Conservation (phyloP, 1,139 yeast genomes). For the Pichia sp. region DNA sequence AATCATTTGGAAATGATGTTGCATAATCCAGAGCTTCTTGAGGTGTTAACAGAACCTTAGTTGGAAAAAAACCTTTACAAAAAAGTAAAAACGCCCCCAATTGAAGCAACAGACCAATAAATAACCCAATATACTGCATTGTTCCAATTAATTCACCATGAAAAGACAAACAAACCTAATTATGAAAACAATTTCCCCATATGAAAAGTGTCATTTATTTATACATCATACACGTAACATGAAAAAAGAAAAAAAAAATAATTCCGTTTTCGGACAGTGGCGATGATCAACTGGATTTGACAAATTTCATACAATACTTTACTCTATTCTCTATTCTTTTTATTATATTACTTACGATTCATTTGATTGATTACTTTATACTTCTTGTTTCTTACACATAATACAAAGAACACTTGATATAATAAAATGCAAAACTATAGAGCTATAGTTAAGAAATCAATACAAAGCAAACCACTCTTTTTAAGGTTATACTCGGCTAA, state of each 20-base stretch:
- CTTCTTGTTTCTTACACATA: too few relatives aligned
- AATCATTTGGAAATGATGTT: constrained; percentile 19
- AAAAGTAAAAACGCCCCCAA: constrained; percentile 53
- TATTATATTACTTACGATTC: too few relatives aligned
- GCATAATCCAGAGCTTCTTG: constrained; percentile 20
- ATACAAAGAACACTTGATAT: too few relatives aligned
- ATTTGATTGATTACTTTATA: too few relatives aligned
- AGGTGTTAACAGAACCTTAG: constrained; percentile 44
- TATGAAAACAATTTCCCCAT: not conserved
- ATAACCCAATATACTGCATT: constrained; percentile 17
- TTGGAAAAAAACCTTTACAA: constrained; percentile 82
- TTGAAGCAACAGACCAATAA: constrained; percentile 35
- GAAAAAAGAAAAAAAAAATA: too few relatives aligned
- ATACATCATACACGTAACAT: too few relatives aligned
- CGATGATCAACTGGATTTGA: too few relatives aligned
- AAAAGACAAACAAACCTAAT: too few relatives aligned
- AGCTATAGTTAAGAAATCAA: not conserved
- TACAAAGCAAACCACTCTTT: not conserved
- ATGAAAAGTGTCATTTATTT: not conserved
- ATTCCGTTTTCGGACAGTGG: too few relatives aligned
- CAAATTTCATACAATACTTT: too few relatives aligned
- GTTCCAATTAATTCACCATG: too few relatives aligned
- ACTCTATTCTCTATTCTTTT: too few relatives aligned
- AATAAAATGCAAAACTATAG: not conserved
- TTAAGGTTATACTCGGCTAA: constrained; percentile 10